These are phyloP conservation scores for Prunus kanzakura DNA, from an alignment of 306 rosid species.

Conservation along the genomic window DNA sequence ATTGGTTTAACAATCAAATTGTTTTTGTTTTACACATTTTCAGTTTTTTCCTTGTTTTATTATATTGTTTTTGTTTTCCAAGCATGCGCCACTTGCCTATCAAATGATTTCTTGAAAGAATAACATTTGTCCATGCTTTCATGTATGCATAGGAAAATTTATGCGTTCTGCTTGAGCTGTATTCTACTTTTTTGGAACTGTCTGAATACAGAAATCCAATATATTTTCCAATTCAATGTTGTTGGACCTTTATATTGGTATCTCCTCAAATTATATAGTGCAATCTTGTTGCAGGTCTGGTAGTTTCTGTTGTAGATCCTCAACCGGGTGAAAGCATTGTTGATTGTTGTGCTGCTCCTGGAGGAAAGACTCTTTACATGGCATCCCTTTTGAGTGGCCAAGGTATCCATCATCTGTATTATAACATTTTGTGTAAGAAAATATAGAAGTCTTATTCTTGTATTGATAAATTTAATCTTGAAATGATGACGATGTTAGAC, in stretches of 20 bases:
- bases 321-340: slow-evolving; percentile 68
- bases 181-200: too few species aligned
- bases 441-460: not conserved
- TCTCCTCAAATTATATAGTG: slow-evolving; percentile 5
- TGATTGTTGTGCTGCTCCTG: slow-evolving; percentile 97
- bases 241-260: slow-evolving; percentile 1
- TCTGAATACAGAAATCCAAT: not conserved
- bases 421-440: not conserved
- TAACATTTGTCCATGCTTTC: too few species aligned
- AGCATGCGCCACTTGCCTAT: too few species aligned
- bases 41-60: not conserved
- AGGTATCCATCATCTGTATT: slow-evolving; percentile 37
- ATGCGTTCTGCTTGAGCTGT: too few species aligned
- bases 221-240: not conserved
- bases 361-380: slow-evolving; percentile 85
- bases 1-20: not conserved
- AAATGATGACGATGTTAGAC: not conserved
- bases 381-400: slow-evolving; percentile 73
- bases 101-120: too few species aligned
- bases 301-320: slow-evolving; percentile 77
- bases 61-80: not conserved
- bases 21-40: not conserved
- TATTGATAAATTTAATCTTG: not conserved
- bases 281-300: slow-evolving; percentile 56
- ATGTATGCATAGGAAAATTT: too few species aligned